phyloP scores from a whole-genome alignment of 345 rosid species.

The Crucihimalaya himalaica region DNA sequence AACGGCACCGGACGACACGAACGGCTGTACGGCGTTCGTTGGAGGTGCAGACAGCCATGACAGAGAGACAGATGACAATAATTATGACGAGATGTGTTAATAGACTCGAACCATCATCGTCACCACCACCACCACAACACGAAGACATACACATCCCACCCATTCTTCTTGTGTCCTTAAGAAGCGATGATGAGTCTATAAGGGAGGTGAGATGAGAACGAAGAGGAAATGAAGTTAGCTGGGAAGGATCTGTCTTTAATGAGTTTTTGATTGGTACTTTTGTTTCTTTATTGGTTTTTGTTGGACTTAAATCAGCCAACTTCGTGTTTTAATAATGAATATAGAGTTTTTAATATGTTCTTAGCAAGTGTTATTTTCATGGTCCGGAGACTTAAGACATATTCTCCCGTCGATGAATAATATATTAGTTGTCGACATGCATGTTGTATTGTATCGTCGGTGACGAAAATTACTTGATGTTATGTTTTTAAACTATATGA shows the following conservation, averaged over 20 bases:
- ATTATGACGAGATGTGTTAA: conserved; percentile 35
- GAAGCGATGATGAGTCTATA: not conserved
- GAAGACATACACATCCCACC: conserved; percentile 46
- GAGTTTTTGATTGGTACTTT: conserved; percentile 9
- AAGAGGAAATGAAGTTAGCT: conserved; percentile 21
- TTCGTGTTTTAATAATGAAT: not conserved
- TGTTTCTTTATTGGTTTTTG: conserved; percentile 8
- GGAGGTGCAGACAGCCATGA: conserved; percentile 45
- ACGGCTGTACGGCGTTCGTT: conserved; percentile 37
- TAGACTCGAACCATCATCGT: conserved; percentile 25
- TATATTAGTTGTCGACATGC: conserved; percentile 6
- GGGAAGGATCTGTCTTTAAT: conserved; percentile 33
- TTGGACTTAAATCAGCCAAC: conserved; percentile 27
- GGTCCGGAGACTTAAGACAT: conserved; percentile 2
- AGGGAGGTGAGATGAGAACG: not conserved
- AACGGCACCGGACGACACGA: conserved; percentile 39
- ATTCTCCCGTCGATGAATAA: not conserved
- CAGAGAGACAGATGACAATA: conserved; percentile 44
- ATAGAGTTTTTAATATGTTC: not conserved
- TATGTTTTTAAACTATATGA: not conserved
- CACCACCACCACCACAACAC: conserved; percentile 38
- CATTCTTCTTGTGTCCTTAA: conserved; percentile 17
- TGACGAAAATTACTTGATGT: not conserved
- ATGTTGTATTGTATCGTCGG: conserved; percentile 1
- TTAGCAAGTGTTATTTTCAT: not conserved